Evolutionary conservation across 2,329 filamentous ascomycete species (phyloP), one percentile per base, ranked within the genome.

Genomic region (Davidsoniella virescens): DNA sequence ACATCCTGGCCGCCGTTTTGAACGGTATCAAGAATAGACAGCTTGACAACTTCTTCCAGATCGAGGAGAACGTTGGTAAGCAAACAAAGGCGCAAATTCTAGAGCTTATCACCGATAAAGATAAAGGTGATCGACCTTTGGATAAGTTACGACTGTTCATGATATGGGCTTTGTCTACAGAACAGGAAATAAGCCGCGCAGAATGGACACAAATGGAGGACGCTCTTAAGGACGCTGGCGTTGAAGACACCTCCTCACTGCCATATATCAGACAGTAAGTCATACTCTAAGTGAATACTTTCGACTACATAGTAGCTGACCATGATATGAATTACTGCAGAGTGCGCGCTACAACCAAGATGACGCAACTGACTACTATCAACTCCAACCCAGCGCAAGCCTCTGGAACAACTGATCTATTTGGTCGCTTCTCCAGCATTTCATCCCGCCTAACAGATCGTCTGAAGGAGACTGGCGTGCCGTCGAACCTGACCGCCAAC

Each of bases 321-420:
- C 5, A 36, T 4, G 26, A 43, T 49, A 12, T 54, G 52, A 33
- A 47, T 54, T 43, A 52, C 39, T 45, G 41, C 60, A 79, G 84
- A 63, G 86, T 96, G 48, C 87, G 90, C 54, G 86, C 93, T 56
- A 87, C 94, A 47, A 96, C 90, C 4, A 87, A 92, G 56, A 95
- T 96, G 87, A 96, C 90, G 12, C 94, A 96, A 77, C 84, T 98
- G 64, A 86, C 88, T 3, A 93, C 88, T 1, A 81, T 88, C 55
- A 92, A 90, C 55, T 72, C 82, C 54, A 70, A 75, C 16, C 74
- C 81, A 57, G 76, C 78, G 56, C 62, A 62, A 64, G 25, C 25
- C 16, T 63, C 70, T 8, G 65, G 70, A 16, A 79, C 84, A 3
- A 80, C 76, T 5, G 86, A 94, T 59, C 73, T 98, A 14, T 95